Evolutionary conservation across 192 early-diverging fungal species (phyloP), one percentile per base, ranked within the genome.

Genomic region (Dispira parvispora): DNA sequence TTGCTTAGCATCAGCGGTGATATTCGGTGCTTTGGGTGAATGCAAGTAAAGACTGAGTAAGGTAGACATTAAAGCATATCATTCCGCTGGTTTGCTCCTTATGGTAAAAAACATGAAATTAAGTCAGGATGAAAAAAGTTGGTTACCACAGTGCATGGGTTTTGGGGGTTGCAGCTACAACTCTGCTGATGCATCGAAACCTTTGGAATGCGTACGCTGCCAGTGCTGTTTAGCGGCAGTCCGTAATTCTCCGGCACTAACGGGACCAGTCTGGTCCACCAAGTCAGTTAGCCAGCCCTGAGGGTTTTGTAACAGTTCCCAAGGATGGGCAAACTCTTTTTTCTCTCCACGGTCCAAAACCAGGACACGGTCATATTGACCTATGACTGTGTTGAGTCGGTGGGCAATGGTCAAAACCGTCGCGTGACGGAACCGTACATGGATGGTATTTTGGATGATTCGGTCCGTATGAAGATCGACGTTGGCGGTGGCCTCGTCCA

Each of bases 401-500:
- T 94, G 86, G 11, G 86, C 86, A 47, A 88, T 88, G 62, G 82
- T 82, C 9, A 88, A 68, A 3, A 88, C 82, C 0, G 80, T 82
- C 23, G 78, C 66, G 20, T 76, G 69, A 45, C 70, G 56, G 66
- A 85, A 84, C 57, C 82, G 68, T 9, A 65, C 69, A 3, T 76
- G 75, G 25, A 88, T 77, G 20, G 84, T 75, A 32, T 75, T 69
- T 64, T 88, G 89, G 53, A 94, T 88, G 57, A 82, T 61, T 25
- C 66, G 62, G 58, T 87, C 84, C 4, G 81, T 82, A n/a, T 76
- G 74, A 45, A 79, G 67, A 65, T 84, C 82, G 3, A 84, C 75
- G 64, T 75, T 82, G 38, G 82, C 82, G 12, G 80, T 82, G 11
- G 80, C 89, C 69, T 93, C 91, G 66, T 93, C 91, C 55, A 93